A percentile compares a stretch with the other conserved stretches of the same genome.
Conservation (phyloP, 495 filamentous ascomycete genomes). For the Lasiosphaeria hispida region DNA sequence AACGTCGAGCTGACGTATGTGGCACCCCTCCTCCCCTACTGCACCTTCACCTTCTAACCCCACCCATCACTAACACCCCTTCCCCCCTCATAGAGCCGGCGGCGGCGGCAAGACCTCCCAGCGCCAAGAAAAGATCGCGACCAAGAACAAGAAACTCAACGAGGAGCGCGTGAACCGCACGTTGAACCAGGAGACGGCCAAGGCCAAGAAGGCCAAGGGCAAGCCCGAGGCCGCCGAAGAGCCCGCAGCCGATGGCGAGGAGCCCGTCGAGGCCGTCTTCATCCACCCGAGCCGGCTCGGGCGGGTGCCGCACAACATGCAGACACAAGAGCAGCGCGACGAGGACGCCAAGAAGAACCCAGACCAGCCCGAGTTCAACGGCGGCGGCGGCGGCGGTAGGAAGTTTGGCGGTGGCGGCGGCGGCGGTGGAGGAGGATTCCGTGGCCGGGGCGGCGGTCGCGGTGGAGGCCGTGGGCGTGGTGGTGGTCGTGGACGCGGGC, state of each 20-base stretch:
- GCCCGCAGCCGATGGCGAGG: conserved; percentile 28
- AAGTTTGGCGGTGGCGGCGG: background rate
- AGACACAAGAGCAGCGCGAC: conserved; percentile 7
- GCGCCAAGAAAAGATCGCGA: conserved; percentile 70
- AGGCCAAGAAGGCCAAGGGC: conserved; percentile 47
- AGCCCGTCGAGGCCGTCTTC: conserved; percentile 16
- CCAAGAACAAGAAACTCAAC: conserved; percentile 75
- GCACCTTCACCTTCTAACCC: background rate
- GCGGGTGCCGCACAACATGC: conserved; percentile 19
- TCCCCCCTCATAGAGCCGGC: conserved; percentile 52
- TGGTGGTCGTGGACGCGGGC: conserved; percentile 11
- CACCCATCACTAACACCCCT: background rate
- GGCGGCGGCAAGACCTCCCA: conserved; percentile 76
- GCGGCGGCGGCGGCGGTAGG: conserved; percentile 8
- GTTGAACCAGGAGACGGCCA: conserved; percentile 51
- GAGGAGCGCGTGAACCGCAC: conserved; percentile 65
- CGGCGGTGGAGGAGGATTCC: background rate
- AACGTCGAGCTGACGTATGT: conserved; percentile 90
- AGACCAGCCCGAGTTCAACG: conserved; percentile 12
- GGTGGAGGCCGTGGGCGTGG: conserved; percentile 17
- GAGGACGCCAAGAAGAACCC: background rate
- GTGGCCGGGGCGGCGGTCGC: conserved; percentile 14
- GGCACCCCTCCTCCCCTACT: background rate
- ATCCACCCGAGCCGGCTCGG: conserved; percentile 33
- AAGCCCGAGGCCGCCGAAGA: conserved; percentile 22